A percentile compares a stretch with the other conserved stretches of the same genome.
phyloP scores from a whole-genome alignment of 1,139 yeast species.

The Candida albicans region DNA sequence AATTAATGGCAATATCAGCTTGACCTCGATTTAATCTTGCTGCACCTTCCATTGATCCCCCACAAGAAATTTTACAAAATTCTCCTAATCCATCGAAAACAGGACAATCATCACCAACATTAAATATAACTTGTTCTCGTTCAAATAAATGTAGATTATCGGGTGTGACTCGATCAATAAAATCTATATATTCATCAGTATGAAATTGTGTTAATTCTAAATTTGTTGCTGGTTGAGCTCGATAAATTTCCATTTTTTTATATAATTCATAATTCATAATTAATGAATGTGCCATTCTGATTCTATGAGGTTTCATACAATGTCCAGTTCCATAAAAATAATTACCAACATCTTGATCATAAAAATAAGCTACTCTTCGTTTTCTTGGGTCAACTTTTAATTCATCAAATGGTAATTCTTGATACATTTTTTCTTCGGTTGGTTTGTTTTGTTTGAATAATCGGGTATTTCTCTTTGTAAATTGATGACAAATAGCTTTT shows the following conservation, averaged over 20 bases:
- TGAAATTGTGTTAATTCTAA: conserved; percentile 99
- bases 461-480: too few species aligned
- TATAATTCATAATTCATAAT: conserved; percentile 97
- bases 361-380: conserved; percentile 49
- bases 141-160: conserved; percentile 89
- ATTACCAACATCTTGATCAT: conserved; percentile 86
- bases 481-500: too few species aligned
- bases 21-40: conserved; percentile 80
- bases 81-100: conserved; percentile 94
- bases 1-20: conserved; percentile 93
- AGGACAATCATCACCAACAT: conserved; percentile 98
- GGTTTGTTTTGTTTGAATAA: neutral
- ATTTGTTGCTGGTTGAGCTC: conserved; percentile 97
- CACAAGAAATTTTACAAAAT: conserved; percentile 85
- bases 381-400: conserved; percentile 42
- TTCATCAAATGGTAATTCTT: conserved; percentile 49
- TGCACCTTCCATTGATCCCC: conserved; percentile 92
- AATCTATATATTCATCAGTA: conserved; percentile 95
- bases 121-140: conserved; percentile 90
- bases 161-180: conserved; percentile 88
- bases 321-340: conserved; percentile 98
- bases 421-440: conserved; percentile 28
- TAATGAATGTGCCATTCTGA: conserved; percentile 96
- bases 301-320: conserved; percentile 98
- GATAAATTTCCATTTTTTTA: conserved; percentile 94